phyloP scores from a whole-genome alignment of 352 stramenopile species.

The Phytopythium kandeliae region DNA sequence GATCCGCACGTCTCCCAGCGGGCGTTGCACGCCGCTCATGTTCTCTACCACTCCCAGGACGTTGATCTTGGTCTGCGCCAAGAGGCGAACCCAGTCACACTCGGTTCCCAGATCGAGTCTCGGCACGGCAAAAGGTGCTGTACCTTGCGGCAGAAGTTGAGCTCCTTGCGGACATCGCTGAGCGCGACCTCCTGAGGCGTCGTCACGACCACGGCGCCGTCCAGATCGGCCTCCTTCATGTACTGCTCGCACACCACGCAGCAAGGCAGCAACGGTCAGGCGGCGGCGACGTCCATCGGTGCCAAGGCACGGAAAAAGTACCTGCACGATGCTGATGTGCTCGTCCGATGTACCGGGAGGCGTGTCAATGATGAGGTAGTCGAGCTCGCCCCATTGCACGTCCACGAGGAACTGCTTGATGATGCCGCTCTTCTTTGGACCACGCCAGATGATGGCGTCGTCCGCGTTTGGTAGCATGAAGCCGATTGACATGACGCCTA shows the following conservation, averaged over 20 bases:
- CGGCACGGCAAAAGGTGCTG: slow-evolving; percentile 2
- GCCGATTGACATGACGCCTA: slow-evolving; percentile 99
- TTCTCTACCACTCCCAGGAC: slow-evolving; percentile 96
- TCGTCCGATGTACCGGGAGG: slow-evolving; percentile 99
- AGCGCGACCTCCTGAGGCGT: slow-evolving; percentile 99
- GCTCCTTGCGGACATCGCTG: slow-evolving; percentile 98
- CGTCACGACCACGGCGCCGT: slow-evolving; percentile 98
- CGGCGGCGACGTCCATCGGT: too few relatives aligned
- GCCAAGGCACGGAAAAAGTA: slow-evolving; percentile 8
- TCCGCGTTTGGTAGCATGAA: slow-evolving; percentile 98
- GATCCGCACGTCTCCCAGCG: slow-evolving; percentile 69
- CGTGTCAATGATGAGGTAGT: slow-evolving; percentile 99
- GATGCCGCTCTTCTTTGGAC: slow-evolving; percentile 99
- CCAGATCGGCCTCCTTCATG: slow-evolving; percentile 94
- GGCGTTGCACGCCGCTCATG: slow-evolving; percentile 94
- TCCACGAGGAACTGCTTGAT: slow-evolving; percentile 99
- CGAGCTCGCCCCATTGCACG: slow-evolving; percentile 98
- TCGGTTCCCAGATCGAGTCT: too few relatives aligned
- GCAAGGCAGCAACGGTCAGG: too few relatives aligned
- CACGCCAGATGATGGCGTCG: slow-evolving; percentile 99
- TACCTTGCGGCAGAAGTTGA: slow-evolving; percentile 99
- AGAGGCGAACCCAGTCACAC: too few relatives aligned
- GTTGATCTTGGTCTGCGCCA: slow-evolving; percentile 59
- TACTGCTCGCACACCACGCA: slow-evolving; percentile 65
- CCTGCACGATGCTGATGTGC: slow-evolving; percentile 99